These are phyloP conservation scores for Dalechampia spathulata DNA, from an alignment of 441 rosid species.

Conservation along the genomic window DNA sequence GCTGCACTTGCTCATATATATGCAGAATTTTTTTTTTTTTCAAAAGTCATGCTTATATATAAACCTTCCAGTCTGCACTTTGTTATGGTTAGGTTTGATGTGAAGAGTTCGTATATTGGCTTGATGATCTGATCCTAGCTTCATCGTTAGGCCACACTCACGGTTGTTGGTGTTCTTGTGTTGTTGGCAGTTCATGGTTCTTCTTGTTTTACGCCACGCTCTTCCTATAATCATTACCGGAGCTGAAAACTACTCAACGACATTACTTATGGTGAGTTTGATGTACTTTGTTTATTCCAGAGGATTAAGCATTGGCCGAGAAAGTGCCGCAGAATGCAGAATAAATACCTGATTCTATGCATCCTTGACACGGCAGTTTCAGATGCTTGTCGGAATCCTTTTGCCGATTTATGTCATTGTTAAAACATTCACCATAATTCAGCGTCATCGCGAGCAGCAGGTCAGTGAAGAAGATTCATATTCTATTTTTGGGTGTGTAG, in stretches of 20 bases:
- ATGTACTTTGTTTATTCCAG: not conserved
- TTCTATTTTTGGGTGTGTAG: too few relatives aligned
- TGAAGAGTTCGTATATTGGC: not conserved
- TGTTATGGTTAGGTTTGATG: too few relatives aligned
- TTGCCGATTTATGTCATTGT: conserved; percentile 50
- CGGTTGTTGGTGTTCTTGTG: not conserved
- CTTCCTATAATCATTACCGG: conserved; percentile 55
- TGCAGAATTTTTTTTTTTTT: too few relatives aligned
- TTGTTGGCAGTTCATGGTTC: conserved; percentile 53
- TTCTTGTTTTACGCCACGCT: conserved; percentile 61
- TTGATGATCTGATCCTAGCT: not conserved
- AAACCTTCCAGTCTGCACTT: too few relatives aligned
- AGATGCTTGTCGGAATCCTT: conserved; percentile 49
- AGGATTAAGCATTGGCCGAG: not conserved
- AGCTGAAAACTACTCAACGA: conserved; percentile 42
- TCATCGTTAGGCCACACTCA: not conserved
- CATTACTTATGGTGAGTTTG: conserved; percentile 46
- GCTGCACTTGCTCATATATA: not conserved
- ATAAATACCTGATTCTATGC: not conserved
- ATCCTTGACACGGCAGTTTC: conserved; percentile 33
- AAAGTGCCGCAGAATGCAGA: not conserved
- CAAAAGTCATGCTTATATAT: too few relatives aligned
- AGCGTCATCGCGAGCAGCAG: conserved; percentile 41
- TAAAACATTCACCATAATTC: conserved; percentile 42
- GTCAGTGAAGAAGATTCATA: conserved; percentile 16